Evolutionary conservation across 2,329 filamentous ascomycete species (phyloP), one percentile per base, ranked within the genome.

Genomic region (Pyrenophora teres): DNA sequence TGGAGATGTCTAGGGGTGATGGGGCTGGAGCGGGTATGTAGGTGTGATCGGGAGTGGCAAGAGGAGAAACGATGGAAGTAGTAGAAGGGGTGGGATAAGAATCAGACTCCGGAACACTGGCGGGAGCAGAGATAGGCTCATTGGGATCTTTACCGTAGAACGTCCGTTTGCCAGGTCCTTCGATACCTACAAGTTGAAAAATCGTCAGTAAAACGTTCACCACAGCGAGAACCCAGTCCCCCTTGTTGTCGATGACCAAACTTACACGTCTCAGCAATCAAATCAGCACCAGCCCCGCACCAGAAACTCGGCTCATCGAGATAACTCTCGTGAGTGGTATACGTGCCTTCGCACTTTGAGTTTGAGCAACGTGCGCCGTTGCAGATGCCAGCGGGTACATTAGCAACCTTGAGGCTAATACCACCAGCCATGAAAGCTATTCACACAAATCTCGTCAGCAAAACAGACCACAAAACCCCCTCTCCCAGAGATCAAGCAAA

Each of bases 191-290:
- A 21, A 5, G 15, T 0, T 21, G 12, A 8, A 3, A 9, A n/a
- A 21, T 15, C 9, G 16, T 52, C 25, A 49, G 33, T 2, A 30
- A 30, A 30, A 3, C 27, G 12, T 6, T 9, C 23, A 15, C 15
- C 15, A 15, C 15, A 15, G 15, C 15, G 15, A 15, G 15, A 15
- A 15, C 15, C 15, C 15, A 15, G 15, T 15, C 6, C 23, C 23
- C 23, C 23, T 9, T 25, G 4, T 9, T 25, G 7, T 2, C 6
- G n/a, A 33, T 18, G 2, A 15, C 7, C 12, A 13, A 32, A 44
- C 50, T 52, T 52, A 52, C 50, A 69, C 4, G 50, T 54, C 43
- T 63, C 62, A 3, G 67, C 21, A 2, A 58, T 18, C 2, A 69
- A 38, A 33, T 68, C 64, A 3, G 48, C 30, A 16, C 59, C 64